A percentile compares a stretch with the other conserved stretches of the same genome.
Conservation (phyloP, 75 land plant genomes). For the Gnetum montanum region DNA sequence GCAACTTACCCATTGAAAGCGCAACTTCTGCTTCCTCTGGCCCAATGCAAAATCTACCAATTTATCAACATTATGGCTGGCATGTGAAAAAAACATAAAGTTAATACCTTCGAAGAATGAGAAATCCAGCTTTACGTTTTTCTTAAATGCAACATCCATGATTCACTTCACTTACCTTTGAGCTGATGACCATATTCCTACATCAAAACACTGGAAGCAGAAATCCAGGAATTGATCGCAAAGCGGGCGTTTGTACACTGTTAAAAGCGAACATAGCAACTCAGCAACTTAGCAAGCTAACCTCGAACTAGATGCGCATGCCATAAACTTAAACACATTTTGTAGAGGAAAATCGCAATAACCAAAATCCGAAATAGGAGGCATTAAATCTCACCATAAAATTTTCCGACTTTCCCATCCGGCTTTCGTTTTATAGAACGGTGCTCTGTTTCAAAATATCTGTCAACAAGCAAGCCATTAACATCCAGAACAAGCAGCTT, state of each 20-base stretch:
- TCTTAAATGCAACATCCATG: too few relatives aligned
- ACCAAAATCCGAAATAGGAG: too few relatives aligned
- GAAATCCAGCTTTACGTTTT: too few relatives aligned
- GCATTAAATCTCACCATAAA: constrained; percentile 1
- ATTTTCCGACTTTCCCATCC: constrained; percentile 5
- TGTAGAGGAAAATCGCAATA: too few relatives aligned
- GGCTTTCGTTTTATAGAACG: background rate
- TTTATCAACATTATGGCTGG: constrained; percentile 46
- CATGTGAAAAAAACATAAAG: background rate
- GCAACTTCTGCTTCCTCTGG: constrained; percentile 34
- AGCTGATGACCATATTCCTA: constrained; percentile 84
- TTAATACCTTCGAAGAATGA: too few relatives aligned
- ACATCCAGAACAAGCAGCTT: constrained; percentile 18
- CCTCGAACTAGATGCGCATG: too few relatives aligned
- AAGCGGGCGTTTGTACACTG: constrained; percentile 39
- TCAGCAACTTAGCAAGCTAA: too few relatives aligned
- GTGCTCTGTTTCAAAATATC: background rate
- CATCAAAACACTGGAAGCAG: constrained; percentile 64
- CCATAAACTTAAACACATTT: too few relatives aligned
- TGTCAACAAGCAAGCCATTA: constrained; percentile 16
- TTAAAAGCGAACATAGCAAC: background rate
- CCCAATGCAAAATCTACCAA: constrained; percentile 43
- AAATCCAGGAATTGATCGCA: constrained; percentile 62
- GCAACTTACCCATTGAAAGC: constrained; percentile 18
- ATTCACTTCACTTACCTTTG: constrained; percentile 17